Conservation (phyloP, 2,329 filamentous ascomycete genomes). For the Uncinocarpus reesii region DNA sequence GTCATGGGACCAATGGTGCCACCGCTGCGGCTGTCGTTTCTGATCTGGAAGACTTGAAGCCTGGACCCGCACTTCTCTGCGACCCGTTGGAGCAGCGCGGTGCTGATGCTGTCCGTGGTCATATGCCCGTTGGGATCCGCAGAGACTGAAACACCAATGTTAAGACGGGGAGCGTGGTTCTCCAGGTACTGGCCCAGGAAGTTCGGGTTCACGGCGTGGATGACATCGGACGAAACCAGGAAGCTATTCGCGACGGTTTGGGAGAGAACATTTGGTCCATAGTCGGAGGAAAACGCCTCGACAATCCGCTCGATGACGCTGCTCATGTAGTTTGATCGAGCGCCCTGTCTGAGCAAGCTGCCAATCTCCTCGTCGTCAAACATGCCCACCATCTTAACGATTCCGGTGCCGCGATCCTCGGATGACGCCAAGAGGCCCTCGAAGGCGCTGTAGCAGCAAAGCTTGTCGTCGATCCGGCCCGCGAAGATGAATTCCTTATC, state of each 20-base stretch:
- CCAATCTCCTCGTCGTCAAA: constrained; percentile 98
- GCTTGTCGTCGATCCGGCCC: constrained; percentile 91
- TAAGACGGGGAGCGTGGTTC: constrained; percentile 76
- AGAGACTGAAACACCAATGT: constrained; percentile 71
- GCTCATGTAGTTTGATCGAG: constrained; percentile 78
- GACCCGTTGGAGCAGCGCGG: constrained; percentile 66
- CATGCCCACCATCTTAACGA: constrained; percentile 81
- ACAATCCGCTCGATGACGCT: constrained; percentile 69
- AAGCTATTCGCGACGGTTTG: constrained; percentile 88
- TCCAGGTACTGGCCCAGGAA: constrained; percentile 75
- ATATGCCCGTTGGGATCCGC: constrained; percentile 88
- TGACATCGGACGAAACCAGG: constrained; percentile 85
- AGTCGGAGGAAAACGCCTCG: constrained; percentile 43
- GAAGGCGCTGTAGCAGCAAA: constrained; percentile 87
- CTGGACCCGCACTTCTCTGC: constrained; percentile 62
- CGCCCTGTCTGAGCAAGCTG: constrained; percentile 79
- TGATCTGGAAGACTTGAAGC: constrained; percentile 85
- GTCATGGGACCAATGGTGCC: constrained; percentile 94
- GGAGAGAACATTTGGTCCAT: constrained; percentile 51
- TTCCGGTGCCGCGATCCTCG: constrained; percentile 42
- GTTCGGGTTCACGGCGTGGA: constrained; percentile 89
- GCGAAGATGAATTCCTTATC: constrained; percentile 92
- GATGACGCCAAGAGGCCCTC: constrained; percentile 66
- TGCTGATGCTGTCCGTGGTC: constrained; percentile 83
- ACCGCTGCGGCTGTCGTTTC: constrained; percentile 80